phyloP scores from a whole-genome alignment of 805 yeast species.

The Suhomyces vadensis region DNA sequence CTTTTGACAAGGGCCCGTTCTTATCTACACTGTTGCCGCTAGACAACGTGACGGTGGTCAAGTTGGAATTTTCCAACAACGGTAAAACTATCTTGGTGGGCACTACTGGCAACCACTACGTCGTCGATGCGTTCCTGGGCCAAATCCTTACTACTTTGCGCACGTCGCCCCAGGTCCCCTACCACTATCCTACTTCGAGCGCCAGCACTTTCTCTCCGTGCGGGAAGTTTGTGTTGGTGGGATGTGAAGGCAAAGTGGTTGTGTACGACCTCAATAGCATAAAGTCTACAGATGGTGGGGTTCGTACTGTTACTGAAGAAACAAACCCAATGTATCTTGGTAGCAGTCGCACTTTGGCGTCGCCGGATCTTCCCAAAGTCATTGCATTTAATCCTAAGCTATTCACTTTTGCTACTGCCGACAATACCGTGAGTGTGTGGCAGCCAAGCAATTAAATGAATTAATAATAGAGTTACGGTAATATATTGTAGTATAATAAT shows the following conservation, averaged over 20 bases:
- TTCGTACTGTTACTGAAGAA: conserved; percentile 15
- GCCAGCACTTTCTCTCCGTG: conserved; percentile 40
- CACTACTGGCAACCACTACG: conserved; percentile 55
- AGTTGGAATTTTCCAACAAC: conserved; percentile 76
- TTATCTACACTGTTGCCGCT: conserved; percentile 21
- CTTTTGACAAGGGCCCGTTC: conserved; percentile 61
- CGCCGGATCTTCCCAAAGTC: conserved; percentile 46
- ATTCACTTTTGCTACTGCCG: conserved; percentile 65
- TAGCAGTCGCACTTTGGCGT: conserved; percentile 27
- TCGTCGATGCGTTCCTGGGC: conserved; percentile 74
- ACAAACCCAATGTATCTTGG: conserved; percentile 22
- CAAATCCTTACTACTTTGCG: conserved; percentile 32
- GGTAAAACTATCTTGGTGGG: conserved; percentile 65
- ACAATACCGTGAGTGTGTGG: conserved; percentile 44
- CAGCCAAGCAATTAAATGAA: conserved; percentile 20
- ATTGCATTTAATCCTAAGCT: conserved; percentile 62
- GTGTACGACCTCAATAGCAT: conserved; percentile 32
- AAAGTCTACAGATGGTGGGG: conserved; percentile 22
- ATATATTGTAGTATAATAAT: no score
- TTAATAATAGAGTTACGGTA: background rate
- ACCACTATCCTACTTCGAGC: conserved; percentile 35
- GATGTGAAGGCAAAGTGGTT: conserved; percentile 28
- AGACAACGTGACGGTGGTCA: conserved; percentile 33
- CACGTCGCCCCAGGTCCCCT: conserved; percentile 15
- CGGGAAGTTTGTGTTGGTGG: conserved; percentile 40